Evolutionary conservation across 371 early-diverging fungal genomes (phyloP).

Genomic region (Sanchytrium tribonematis): DNA sequence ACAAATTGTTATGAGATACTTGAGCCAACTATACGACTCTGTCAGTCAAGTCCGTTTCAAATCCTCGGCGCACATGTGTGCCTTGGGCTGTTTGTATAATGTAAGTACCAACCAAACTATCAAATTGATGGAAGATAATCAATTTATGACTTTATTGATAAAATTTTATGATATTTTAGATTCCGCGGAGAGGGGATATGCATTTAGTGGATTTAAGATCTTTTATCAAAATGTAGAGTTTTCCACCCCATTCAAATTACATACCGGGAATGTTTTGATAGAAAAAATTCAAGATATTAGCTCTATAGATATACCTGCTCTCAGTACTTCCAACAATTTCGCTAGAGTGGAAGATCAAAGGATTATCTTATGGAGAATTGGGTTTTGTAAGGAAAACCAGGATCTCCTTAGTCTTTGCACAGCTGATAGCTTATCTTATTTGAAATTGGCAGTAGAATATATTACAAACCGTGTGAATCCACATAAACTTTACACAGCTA

Average conservation of each 20-base stretch:
- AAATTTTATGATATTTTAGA: background rate
- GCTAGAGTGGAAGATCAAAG: background rate
- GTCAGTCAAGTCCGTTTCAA: background rate
- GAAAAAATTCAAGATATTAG: background rate
- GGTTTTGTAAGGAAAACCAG: background rate
- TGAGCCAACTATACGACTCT: background rate
- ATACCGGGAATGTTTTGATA: background rate
- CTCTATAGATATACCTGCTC: background rate
- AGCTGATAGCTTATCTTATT: background rate
- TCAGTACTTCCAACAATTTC: background rate
- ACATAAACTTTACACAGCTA: background rate
- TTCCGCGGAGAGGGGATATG: background rate
- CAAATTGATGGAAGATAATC: background rate
- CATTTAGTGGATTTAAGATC: background rate
- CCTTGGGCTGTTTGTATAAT: background rate
- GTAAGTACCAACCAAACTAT: background rate
- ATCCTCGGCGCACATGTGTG: background rate
- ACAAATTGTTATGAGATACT: background rate
- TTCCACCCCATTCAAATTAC: background rate
- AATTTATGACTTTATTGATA: background rate
- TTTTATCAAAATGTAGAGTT: background rate
- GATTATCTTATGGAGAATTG: background rate
- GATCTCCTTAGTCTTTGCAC: background rate
- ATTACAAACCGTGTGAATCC: background rate
- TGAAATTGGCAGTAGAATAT: background rate